phyloP scores from a whole-genome alignment of 179 eudicot species.

The Sideroxylon spinosum region DNA sequence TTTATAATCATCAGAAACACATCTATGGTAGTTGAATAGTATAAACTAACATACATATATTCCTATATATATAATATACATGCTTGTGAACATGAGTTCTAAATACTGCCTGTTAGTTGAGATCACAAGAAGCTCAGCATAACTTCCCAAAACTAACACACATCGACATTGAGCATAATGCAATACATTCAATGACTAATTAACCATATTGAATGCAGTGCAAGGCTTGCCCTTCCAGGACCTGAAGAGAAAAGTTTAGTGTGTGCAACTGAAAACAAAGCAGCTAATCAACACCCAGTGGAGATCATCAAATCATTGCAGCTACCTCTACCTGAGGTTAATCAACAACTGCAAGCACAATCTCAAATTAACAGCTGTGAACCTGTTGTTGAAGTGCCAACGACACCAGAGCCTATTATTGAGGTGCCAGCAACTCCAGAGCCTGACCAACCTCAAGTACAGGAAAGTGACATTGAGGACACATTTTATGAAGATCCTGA shows the following conservation, averaged over 20 bases:
- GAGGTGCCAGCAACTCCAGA: constrained; percentile 84
- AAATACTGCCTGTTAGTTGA: not conserved
- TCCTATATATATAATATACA: not conserved
- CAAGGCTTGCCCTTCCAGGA: constrained; percentile 62
- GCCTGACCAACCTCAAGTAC: constrained; percentile 24
- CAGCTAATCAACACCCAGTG: constrained; percentile 24
- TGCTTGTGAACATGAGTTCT: too few relatives aligned
- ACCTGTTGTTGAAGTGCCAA: constrained; percentile 35
- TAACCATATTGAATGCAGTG: constrained; percentile 37
- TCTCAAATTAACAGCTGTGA: constrained; percentile 19
- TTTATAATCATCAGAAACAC: not conserved
- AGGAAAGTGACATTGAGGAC: constrained; percentile 51
- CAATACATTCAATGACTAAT: constrained; percentile 13
- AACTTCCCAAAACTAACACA: not conserved
- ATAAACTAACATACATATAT: not conserved
- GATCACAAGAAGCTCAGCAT: not conserved
- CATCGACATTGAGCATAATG: not conserved
- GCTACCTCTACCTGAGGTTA: constrained; percentile 30
- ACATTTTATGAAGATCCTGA: constrained; percentile 42
- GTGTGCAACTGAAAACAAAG: constrained; percentile 23
- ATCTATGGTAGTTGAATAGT: not conserved
- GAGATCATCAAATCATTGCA: constrained; percentile 25
- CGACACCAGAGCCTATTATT: constrained; percentile 60
- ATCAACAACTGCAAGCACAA: constrained; percentile 18
- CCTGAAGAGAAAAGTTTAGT: constrained; percentile 49